Base-by-base conservation (phyloP, 768 basidiomycete species). In the Termitomyces sp. region DNA sequence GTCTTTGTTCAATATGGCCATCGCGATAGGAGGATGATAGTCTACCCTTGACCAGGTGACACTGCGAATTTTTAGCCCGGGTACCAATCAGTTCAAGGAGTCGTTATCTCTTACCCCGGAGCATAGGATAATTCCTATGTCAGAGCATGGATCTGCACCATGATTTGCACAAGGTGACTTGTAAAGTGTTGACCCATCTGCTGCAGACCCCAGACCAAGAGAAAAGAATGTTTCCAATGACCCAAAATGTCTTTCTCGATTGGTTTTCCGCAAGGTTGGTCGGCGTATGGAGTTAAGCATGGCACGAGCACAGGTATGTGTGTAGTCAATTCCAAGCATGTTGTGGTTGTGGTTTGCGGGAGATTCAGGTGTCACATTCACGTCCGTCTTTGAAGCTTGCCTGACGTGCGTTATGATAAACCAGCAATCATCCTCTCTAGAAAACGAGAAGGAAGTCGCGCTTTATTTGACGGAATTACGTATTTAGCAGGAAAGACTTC, bases 191-290 rank as follows among this genome's bases (percentile, higher is more conserved):
- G 46, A 27, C 20, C 67, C 63, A 42, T 64, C 53, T 31, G 54
- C 44, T 37, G 60, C 61, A 37, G 71, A 69, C 5, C 72, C 71
- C 18, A 73, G 48, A 20, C 70, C 67, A 59, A 69, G 70, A 4
- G 69, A 65, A 63, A 68, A 63, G 48, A 62, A 68, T 3, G 59
- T 59, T 52, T 70, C 68, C 26, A 72, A 54, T 4, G 67, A 63
- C 26, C 62, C 53, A 7, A 49, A 53, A 36, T 60, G 63, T 31
- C 22, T 53, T n/a, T 18, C 47, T 39, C 39, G 55, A 58, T 26
- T 39, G 6, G 46, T 36, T 60, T 48, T 34, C 37, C 31, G 41
- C 54, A 52, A 43, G 47, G 54, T 34, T 57, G 48, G 55, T 42
- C 57, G 60, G 9, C 60, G 64, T 20, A 71, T 61, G 13, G 61